Percentiles rank a stretch among this genome's conserved stretches.
phyloP scores from a whole-genome alignment of 805 yeast species.

The Maudiozyma serrabonitensis region DNA sequence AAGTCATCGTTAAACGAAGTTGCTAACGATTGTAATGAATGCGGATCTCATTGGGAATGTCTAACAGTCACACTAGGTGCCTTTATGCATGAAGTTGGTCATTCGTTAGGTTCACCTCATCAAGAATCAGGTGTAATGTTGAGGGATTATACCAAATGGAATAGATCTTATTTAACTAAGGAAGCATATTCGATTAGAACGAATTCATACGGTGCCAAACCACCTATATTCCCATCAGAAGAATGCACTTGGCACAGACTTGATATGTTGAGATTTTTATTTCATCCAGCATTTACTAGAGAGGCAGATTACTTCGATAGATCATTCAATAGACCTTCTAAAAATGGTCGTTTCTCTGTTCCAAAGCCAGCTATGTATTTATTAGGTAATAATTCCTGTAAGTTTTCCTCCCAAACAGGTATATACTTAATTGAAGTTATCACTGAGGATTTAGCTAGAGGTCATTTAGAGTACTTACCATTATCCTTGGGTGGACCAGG shows the following conservation, averaged over 20 bases:
- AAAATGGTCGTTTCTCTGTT: conserved; percentile 17
- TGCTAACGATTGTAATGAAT: conserved; percentile 82
- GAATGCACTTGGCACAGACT: conserved; percentile 84
- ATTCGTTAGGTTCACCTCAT: conserved; percentile 84
- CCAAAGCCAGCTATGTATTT: conserved; percentile 38
- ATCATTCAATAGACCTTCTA: conserved; percentile 29
- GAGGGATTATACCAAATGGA: conserved; percentile 71
- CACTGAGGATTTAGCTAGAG: conserved; percentile 42
- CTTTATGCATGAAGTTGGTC: conserved; percentile 93
- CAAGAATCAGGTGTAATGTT: conserved; percentile 86
- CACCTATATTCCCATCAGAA: conserved; percentile 44
- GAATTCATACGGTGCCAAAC: conserved; percentile 34
- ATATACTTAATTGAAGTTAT: conserved; percentile 67
- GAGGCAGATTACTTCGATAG: conserved; percentile 54
- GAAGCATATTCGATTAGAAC: conserved; percentile 54
- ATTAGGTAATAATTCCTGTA: conserved; percentile 34
- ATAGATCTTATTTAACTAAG: conserved; percentile 69
- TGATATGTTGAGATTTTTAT: conserved; percentile 66
- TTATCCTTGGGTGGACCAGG: conserved; percentile 48
- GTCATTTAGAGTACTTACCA: conserved; percentile 55
- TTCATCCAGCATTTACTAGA: conserved; percentile 69
- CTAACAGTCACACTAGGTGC: conserved; percentile 83
- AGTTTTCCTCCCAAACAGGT: conserved; percentile 51
- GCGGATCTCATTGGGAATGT: conserved; percentile 88
- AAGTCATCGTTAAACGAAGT: conserved; percentile 53